Percentiles rank a stretch among this genome's conserved stretches.
These are phyloP conservation scores for Colletotrichum neosansevieriae DNA, from an alignment of 2,329 filamentous ascomycete species.

Conservation along the genomic window DNA sequence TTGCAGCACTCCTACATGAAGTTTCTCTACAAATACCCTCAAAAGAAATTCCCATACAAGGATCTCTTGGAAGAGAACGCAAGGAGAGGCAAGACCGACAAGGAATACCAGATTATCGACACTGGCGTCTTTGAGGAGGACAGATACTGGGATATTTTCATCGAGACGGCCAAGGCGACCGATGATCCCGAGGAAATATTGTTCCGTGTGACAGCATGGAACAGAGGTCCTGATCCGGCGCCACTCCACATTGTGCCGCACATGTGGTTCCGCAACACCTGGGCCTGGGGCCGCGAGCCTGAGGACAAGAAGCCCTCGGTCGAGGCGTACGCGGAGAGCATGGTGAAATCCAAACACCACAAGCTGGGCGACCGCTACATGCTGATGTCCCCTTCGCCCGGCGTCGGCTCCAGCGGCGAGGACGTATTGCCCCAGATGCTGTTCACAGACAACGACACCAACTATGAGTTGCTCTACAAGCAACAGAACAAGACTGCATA, in stretches of 20 bases:
- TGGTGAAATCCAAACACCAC: slow-evolving; percentile 82
- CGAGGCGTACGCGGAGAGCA: slow-evolving; percentile 71
- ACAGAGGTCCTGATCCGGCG: slow-evolving; percentile 89
- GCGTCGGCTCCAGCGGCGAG: slow-evolving; percentile 80
- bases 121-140: slow-evolving; percentile 90
- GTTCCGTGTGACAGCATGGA: slow-evolving; percentile 97
- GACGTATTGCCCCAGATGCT: slow-evolving; percentile 88
- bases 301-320: slow-evolving; percentile 85
- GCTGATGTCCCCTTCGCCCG: slow-evolving; percentile 89
- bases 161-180: slow-evolving; percentile 95
- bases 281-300: slow-evolving; percentile 90
- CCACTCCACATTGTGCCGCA: slow-evolving; percentile 95
- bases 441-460: slow-evolving; percentile 97
- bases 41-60: slow-evolving; percentile 91
- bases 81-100: slow-evolving; percentile 78
- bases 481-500: slow-evolving; percentile 84
- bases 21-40: slow-evolving; percentile 96
- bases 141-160: slow-evolving; percentile 96
- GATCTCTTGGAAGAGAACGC: slow-evolving; percentile 88
- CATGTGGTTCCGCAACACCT: slow-evolving; percentile 97
- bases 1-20: slow-evolving; percentile 97
- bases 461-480: slow-evolving; percentile 81
- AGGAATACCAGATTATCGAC: slow-evolving; percentile 92
- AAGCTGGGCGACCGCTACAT: slow-evolving; percentile 86
- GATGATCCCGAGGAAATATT: slow-evolving; percentile 91